phyloP scores from a whole-genome alignment of 2,329 filamentous ascomycete species.

The Domatiomyces catenatus region DNA sequence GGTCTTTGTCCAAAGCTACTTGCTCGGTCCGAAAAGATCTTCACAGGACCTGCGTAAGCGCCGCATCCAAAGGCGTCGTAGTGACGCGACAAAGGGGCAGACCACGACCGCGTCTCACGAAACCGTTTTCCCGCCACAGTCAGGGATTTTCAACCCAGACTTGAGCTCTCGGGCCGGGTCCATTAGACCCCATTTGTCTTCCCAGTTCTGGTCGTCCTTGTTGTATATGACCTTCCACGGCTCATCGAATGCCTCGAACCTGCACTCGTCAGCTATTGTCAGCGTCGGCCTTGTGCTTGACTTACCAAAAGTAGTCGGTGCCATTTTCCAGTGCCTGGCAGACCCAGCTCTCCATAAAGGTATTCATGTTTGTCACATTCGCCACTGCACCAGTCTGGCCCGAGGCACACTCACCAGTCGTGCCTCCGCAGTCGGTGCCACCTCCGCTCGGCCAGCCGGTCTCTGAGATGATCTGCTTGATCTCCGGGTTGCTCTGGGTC shows the following conservation, averaged over 20 bases:
- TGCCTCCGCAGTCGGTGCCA: slow-evolving; percentile 57
- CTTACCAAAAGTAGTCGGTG: slow-evolving; percentile 84
- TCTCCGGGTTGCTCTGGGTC: slow-evolving; percentile 42
- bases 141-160: slow-evolving; percentile 65
- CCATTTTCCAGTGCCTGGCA: slow-evolving; percentile 65
- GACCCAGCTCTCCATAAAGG: slow-evolving; percentile 74
- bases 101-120: not conserved
- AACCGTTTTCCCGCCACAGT: slow-evolving; percentile 63
- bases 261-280: slow-evolving; percentile 19
- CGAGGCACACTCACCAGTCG: slow-evolving; percentile 39
- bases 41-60: not conserved
- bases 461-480: slow-evolving; percentile 69
- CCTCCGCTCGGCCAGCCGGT: slow-evolving; percentile 81
- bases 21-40: not conserved
- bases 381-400: slow-evolving; percentile 53
- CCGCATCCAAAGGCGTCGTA: not conserved
- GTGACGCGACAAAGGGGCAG: not conserved
- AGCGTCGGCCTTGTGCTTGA: slow-evolving; percentile 2
- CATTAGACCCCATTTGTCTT: slow-evolving; percentile 91
- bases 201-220: slow-evolving; percentile 56
- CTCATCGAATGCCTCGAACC: slow-evolving; percentile 91
- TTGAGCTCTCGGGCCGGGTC: slow-evolving; percentile 75
- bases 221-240: slow-evolving; percentile 80
- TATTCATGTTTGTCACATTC: slow-evolving; percentile 64
- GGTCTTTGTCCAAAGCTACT: not conserved